Base-by-base conservation (phyloP, 495 filamentous ascomycete species). In the Entonaema liquescens region DNA sequence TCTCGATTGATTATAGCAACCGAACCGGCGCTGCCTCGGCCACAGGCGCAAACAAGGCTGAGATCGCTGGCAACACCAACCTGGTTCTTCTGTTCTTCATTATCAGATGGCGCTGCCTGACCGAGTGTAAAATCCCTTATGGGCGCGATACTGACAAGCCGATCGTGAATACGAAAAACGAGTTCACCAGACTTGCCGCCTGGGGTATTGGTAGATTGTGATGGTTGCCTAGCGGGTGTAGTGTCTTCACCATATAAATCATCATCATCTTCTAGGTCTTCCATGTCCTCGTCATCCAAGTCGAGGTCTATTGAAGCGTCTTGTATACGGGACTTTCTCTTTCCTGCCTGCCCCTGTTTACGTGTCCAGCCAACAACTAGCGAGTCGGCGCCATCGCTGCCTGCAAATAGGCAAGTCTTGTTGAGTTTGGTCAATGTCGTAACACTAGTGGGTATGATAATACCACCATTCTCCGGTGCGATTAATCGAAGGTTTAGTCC, bases 341-440 rank as follows among this genome's bases (percentile, higher is more conserved):
- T 88, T 28, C 86, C 82, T n/a, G 80, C 72, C 53, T 86, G 83
- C 4, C 75, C 80, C 73, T 68, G 87, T 74, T 74, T 89, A 25
- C 87, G 86, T 42, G 87, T 87, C 92, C 93, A 98, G 52, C 90
- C 89, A 36, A 98, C 76, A 35, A 99, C 82, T 6, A 92, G 71
- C 0, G 95, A 95, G 71, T 97, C 92, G n/a, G 88, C 86, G 57
- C 91, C 87, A 75, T 95, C 92, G 70, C 91, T 93, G 1, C 95
- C 95, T 15, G 97, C 77, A 75, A 99, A 98, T 35, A 98, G 73
- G 56, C 83, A 87, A n/a, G 89, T 89, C 59, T 87, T 84, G 1
- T 89, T 89, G 12, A 98, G 76, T 31, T 84, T 83, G 31, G 88
- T 85, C 1, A 92, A 84, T 49, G 90, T 92, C 3, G 92, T 90